Evolutionary conservation across 805 yeast genomes (phyloP).

Genomic region (Candida silvicultrix): DNA sequence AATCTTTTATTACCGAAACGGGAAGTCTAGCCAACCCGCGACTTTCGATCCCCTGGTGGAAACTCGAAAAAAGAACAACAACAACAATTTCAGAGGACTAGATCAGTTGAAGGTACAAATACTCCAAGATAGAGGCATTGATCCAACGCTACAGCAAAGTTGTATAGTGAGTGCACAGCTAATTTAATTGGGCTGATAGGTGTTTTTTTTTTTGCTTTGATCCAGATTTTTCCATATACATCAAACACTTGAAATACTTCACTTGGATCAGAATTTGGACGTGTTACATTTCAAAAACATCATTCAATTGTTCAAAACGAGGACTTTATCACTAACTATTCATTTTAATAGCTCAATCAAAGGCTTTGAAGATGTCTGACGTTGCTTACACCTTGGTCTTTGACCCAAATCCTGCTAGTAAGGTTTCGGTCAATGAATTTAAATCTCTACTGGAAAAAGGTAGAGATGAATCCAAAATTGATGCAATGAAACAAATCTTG

Average conservation of each 20-base stretch:
- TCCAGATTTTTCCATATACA: neutral
- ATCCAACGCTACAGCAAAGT: neutral
- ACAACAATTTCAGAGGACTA: constrained; percentile 1
- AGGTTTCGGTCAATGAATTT: constrained; percentile 63
- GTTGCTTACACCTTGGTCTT: constrained; percentile 74
- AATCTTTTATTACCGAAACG: constrained; percentile 6
- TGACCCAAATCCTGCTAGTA: constrained; percentile 63
- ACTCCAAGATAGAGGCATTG: neutral
- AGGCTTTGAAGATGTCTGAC: constrained; percentile 15
- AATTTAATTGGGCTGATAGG: neutral
- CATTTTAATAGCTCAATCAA: neutral
- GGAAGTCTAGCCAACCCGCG: constrained; percentile 4
- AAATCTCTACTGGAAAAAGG: constrained; percentile 80
- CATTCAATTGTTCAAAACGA: neutral
- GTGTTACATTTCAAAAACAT: neutral
- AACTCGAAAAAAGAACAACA: constrained; percentile 77
- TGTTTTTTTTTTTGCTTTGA: neutral
- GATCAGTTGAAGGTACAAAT: neutral
- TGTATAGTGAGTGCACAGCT: neutral
- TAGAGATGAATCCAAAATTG: constrained; percentile 79
- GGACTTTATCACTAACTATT: neutral
- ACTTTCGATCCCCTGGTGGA: constrained; percentile 82
- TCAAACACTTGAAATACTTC: too few relatives aligned
- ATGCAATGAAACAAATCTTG: constrained; percentile 83
- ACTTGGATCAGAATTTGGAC: neutral